Evolutionary conservation across 257 asterid genomes (phyloP).

Genomic region (Ajuga chamaepitys): DNA sequence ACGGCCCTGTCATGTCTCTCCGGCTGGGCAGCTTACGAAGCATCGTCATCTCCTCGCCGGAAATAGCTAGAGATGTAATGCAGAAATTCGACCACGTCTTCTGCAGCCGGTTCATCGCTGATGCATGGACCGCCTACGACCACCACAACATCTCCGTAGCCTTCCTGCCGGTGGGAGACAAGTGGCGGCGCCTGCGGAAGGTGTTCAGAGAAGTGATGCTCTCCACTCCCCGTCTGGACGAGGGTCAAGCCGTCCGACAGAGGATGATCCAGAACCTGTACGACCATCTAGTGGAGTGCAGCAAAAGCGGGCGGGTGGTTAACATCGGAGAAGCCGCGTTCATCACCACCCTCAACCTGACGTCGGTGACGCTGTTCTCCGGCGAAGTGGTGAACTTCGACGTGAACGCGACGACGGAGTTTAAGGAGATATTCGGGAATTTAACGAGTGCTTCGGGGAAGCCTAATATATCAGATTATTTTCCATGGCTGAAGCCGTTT

Average conservation of each 20-base stretch:
- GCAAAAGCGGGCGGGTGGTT: not conserved
- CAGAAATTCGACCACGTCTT: not conserved
- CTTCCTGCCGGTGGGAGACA: not conserved
- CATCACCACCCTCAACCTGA: not conserved
- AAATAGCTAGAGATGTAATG: not conserved
- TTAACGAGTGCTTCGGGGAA: not conserved
- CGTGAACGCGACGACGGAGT: not conserved
- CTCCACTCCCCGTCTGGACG: not conserved
- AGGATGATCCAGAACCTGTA: not conserved
- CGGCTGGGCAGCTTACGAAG: not conserved
- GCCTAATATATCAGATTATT: not conserved
- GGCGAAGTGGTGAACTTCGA: not conserved
- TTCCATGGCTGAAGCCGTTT: not conserved
- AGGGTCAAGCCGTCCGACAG: not conserved
- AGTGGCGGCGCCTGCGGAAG: not conserved
- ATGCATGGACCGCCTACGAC: not conserved
- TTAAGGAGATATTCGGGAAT: not conserved
- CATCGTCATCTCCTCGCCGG: not conserved
- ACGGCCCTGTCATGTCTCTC: constrained; percentile 9
- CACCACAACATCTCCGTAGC: not conserved
- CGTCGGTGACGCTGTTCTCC: not conserved
- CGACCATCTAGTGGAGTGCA: not conserved
- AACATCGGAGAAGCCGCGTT: constrained; percentile 7
- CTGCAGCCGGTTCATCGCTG: not conserved
- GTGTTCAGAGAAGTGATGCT: not conserved